Base-by-base conservation (phyloP, 1,284 basidiomycete genomes). In the Tylopilus sp. region DNA sequence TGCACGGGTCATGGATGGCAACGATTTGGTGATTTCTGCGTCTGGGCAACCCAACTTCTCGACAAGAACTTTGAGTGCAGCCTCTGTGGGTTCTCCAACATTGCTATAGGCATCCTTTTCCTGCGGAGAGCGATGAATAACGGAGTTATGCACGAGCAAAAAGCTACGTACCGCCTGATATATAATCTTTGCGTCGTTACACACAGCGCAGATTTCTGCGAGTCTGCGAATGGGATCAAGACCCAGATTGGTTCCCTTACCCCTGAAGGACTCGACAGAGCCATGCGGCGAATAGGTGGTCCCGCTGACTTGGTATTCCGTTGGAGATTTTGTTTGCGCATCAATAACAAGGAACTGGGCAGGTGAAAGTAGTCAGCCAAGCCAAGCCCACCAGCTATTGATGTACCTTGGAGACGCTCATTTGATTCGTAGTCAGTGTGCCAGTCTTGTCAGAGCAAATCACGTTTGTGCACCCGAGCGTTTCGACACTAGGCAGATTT, bases 381-480 rank as follows among this genome's bases (percentile, higher is more conserved):
- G 35, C 37, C 5, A 39, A 39, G 15, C 30, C 21, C 31, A 44
- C 2, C 18, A 21, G 40, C 11, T 15, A 16, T 28, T 4, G 34
- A 73, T 77, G 48, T 63, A 90, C 90, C 69, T 80, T 83, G 28
- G 91, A 85, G 16, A 97, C 90, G 58, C 89, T 90, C 94, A 97
- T 97, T 66, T 97, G 92, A 70, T 94, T 97, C 13, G 92, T 97
- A 5, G 94, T 97, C 57, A 97, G 68, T 15, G 94, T 97, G 41
- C 93, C 94, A 16, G 94, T 97, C 77, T 97, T 97, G 74, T 97
- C 94, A 7, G 92, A 95, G 69, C 94, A 97, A 58, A 97, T 97
- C 43, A 97, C 92, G 65, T 95, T 96, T 41, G 92, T 95, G 73
- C 92, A 94, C 2, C 95, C 94, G 2, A 98, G 76, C 25, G 95